Base-by-base conservation (phyloP, 768 basidiomycete genomes). In the Lactarius sp. region DNA sequence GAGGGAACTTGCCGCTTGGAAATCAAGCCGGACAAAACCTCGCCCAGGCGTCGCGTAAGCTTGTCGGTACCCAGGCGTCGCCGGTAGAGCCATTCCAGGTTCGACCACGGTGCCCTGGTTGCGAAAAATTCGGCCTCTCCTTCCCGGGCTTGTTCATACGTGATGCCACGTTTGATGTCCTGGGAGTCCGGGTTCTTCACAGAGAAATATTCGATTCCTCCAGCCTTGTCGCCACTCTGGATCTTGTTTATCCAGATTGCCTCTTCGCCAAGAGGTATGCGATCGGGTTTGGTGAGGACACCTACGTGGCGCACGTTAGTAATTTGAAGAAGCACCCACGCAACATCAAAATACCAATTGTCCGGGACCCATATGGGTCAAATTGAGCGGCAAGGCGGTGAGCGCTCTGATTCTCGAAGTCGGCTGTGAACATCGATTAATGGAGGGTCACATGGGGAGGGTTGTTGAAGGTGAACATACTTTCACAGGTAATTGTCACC, bases 321-420 rank as follows among this genome's bases (percentile, higher is more conserved):
- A 33, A 14, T 2, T 6, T n/a, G 34, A 46, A n/a, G n/a, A n/a
- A 6, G 22, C 14, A n/a, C 14, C 46, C 16, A 49, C 18, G 53
- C 46, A 10, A 16, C 33, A 22, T 51, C 12, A 6, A 68, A 79
- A 10, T 64, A 88, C 90, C 88, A 16, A 91, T 85, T 0, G 88
- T 92, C 4, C 88, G 79, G 55, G 78, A 79, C 0, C 89, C 88
- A 1, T 81, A 74, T 0, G 84, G 82, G 64, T 91, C 88, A 53
- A 80, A 74, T 14, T 74, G 55, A 68, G 84, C 85, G 0, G 87
- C 83, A 0, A 92, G 74, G 20, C 80, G 75, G 62, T 86, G 84
- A 0, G 89, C 89, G 0, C 85, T 86, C 71, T 92, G 89, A 49
- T 89, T 92, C 67, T 91, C 87, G 20, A 88, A 88, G 65, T 92